A percentile compares a stretch with the other conserved stretches of the same genome.
phyloP scores from a whole-genome alignment of 1,284 basidiomycete genomes.

The Vanrija pseudolonga region DNA sequence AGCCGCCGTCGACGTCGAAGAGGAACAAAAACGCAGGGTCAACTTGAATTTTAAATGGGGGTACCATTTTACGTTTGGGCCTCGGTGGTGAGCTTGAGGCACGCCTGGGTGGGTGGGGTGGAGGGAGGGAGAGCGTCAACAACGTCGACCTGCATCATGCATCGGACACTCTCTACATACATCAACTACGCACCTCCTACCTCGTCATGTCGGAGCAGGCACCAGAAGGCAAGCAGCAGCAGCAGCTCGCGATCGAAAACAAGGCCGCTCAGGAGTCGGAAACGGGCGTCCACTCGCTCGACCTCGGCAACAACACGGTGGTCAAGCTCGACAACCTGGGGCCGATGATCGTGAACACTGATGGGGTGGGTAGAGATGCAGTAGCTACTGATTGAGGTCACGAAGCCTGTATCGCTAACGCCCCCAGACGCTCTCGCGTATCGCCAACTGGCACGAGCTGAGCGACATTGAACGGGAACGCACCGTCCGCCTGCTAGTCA shows the following conservation, averaged over 20 bases:
- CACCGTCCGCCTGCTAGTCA: constrained; percentile 46
- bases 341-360: constrained; percentile 49
- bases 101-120: not conserved
- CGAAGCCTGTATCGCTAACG: constrained; percentile 2
- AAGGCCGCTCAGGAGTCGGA: constrained; percentile 2
- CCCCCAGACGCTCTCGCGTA: constrained; percentile 44
- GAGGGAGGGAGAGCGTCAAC: not conserved
- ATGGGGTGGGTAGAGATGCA: constrained; percentile 38
- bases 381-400: not conserved
- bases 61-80: not conserved
- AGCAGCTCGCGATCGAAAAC: constrained; percentile 12
- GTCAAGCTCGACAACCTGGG: constrained; percentile 46
- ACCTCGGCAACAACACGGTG: constrained; percentile 38
- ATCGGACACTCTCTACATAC: too few relatives aligned
- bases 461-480: constrained; percentile 44
- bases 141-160: not conserved
- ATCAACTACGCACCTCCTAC: not conserved
- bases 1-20: not conserved
- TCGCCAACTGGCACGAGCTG: constrained; percentile 48
- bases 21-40: constrained; percentile 2
- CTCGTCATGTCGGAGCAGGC: constrained; percentile 1
- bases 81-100: not conserved
- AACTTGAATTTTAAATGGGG: not conserved
- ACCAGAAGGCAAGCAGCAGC: not conserved
- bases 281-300: constrained; percentile 26